A percentile compares a stretch with the other conserved stretches of the same genome.
Evolutionary conservation across 257 asterid genomes (phyloP).

Genomic region (Fraxinus anomala): DNA sequence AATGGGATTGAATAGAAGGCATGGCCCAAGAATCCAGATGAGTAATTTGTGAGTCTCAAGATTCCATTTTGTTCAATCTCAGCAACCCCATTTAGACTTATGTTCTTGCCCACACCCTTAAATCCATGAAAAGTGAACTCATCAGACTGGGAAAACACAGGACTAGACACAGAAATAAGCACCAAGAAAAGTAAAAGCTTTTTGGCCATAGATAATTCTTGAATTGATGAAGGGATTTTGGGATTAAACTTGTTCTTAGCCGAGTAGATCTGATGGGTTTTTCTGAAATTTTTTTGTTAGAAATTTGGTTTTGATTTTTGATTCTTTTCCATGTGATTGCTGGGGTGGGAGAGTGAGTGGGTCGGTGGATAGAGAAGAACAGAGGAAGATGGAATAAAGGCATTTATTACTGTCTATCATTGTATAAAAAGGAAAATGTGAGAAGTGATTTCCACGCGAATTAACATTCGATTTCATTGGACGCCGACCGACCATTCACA

Average conservation of each 20-base stretch:
- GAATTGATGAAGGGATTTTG: background rate
- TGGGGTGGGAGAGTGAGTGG: background rate
- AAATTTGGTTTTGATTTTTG: background rate
- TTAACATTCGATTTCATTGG: background rate
- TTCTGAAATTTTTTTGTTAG: background rate
- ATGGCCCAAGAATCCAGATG: slow-evolving; percentile 45
- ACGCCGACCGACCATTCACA: background rate
- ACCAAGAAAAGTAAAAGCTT: slow-evolving; percentile 25
- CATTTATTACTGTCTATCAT: background rate
- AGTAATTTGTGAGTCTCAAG: slow-evolving; percentile 52
- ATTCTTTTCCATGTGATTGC: background rate
- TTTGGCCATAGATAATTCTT: slow-evolving; percentile 38
- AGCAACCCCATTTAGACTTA: slow-evolving; percentile 54
- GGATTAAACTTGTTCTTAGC: background rate
- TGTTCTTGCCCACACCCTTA: slow-evolving; percentile 26
- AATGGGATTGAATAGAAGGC: slow-evolving; percentile 55
- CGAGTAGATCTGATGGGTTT: background rate
- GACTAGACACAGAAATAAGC: slow-evolving; percentile 33
- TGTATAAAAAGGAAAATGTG: background rate
- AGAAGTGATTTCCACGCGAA: background rate
- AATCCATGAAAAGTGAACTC: slow-evolving; percentile 59
- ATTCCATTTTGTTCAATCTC: slow-evolving; percentile 50
- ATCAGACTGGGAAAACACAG: slow-evolving; percentile 35
- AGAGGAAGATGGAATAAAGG: background rate
- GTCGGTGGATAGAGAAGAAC: background rate